A percentile compares a stretch with the other conserved stretches of the same genome.
These are phyloP conservation scores for Trypanosoma melophagium DNA, from an alignment of 208 protist genomes.

Conservation along the genomic window DNA sequence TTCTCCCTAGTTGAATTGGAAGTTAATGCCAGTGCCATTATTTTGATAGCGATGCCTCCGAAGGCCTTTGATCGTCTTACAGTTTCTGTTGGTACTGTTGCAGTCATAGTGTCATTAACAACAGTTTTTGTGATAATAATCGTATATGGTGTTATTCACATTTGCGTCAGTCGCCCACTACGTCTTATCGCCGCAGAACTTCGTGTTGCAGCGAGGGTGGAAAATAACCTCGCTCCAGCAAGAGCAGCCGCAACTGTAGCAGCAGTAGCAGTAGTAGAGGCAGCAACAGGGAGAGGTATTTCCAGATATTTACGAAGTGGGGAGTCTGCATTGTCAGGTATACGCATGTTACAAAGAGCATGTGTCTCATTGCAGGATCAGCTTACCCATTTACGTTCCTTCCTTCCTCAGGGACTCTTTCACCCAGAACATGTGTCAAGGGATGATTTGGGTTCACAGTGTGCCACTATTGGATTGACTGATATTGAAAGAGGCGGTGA, in stretches of 20 bases:
- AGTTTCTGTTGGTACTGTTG: neutral
- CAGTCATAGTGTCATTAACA: neutral
- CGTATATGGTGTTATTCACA: neutral
- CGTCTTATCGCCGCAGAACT: conserved; percentile 8
- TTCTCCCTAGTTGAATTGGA: neutral
- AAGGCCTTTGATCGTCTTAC: neutral
- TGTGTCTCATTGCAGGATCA: conserved; percentile 12
- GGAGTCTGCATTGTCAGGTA: neutral
- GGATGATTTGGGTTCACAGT: neutral
- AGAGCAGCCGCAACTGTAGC: neutral
- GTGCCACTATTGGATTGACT: neutral
- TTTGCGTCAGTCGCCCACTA: conserved; percentile 6
- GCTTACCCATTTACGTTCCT: conserved; percentile 7
- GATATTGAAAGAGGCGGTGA: neutral
- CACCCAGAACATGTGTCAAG: neutral
- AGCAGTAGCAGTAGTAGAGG: neutral
- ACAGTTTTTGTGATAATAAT: neutral
- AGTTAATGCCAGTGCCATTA: neutral
- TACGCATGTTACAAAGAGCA: neutral
- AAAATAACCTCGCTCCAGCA: neutral
- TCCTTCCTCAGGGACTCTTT: conserved; percentile 10
- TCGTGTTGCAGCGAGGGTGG: neutral
- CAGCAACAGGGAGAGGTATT: neutral
- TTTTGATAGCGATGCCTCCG: neutral
- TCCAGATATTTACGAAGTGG: no score